These are phyloP conservation scores for Diplodia sapinea DNA, from an alignment of 2,329 filamentous ascomycete genomes.

Conservation along the genomic window DNA sequence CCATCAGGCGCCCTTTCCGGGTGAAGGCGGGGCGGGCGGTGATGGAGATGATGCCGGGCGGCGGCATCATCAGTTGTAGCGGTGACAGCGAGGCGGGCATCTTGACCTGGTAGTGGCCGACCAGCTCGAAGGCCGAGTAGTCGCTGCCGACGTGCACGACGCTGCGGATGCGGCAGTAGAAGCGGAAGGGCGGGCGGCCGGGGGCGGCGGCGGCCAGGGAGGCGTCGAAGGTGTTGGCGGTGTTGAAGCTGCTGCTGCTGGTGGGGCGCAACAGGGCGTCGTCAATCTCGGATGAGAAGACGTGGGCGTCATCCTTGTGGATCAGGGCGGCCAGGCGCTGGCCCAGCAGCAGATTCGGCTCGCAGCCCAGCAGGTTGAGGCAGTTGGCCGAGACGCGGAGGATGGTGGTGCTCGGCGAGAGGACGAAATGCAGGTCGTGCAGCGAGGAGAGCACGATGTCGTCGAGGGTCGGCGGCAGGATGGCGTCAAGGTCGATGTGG, in stretches of 20 bases:
- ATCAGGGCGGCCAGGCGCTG: constrained; percentile 13
- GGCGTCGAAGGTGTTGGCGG: not conserved
- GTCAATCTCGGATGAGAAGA: constrained; percentile 10
- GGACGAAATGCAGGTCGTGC: constrained; percentile 14
- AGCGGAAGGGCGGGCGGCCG: constrained; percentile 10
- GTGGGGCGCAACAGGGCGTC: constrained; percentile 1
- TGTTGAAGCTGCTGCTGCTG: not conserved
- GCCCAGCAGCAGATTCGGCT: constrained; percentile 19
- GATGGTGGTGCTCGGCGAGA: constrained; percentile 23
- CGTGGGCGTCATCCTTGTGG: constrained; percentile 9
- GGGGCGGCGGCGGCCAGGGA: not conserved
- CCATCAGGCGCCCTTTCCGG: not conserved
- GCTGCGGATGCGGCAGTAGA: constrained; percentile 27
- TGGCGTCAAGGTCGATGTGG: not conserved
- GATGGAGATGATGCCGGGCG: constrained; percentile 20
- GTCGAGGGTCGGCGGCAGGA: not conserved
- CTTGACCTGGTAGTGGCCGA: constrained; percentile 23
- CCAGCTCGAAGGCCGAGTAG: constrained; percentile 14
- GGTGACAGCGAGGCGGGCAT: not conserved
- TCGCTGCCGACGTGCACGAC: constrained; percentile 4
- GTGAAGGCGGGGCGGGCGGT: constrained; percentile 10
- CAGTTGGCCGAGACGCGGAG: constrained; percentile 24
- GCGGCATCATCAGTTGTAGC: constrained; percentile 19
- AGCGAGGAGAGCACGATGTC: constrained; percentile 21
- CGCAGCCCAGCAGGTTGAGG: constrained; percentile 19